Conservation (phyloP, 768 basidiomycete genomes). For the Hygrophorus pudorinus region DNA sequence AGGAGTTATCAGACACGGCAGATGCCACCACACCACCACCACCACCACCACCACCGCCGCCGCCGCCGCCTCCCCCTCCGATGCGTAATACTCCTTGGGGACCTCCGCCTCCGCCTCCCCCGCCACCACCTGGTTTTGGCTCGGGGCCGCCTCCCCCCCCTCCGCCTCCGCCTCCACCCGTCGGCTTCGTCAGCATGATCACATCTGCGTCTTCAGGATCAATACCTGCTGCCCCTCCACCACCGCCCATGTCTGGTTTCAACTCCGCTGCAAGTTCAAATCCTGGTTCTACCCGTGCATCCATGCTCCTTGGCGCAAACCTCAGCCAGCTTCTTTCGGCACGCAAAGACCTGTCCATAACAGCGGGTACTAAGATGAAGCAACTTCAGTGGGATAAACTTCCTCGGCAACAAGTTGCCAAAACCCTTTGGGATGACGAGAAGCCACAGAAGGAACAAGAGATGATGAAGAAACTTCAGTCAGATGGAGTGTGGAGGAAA, state of each 20-base stretch:
- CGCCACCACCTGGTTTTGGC: conserved; percentile 10
- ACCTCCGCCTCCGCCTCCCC: conserved; percentile 11
- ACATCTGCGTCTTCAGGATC: conserved; percentile 10
- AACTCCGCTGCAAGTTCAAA: conserved; percentile 15
- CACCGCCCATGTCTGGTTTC: not conserved
- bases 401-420: conserved; percentile 74
- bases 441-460: conserved; percentile 59
- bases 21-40: conserved; percentile 23
- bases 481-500: conserved; percentile 84
- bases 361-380: conserved; percentile 90
- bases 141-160: conserved; percentile 26
- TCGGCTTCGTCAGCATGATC: not conserved
- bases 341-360: conserved; percentile 80
- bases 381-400: conserved; percentile 98
- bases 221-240: conserved; percentile 11
- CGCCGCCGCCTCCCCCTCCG: conserved; percentile 19
- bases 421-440: conserved; percentile 81
- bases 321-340: conserved; percentile 44
- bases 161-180: conserved; percentile 27
- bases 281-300: conserved; percentile 42
- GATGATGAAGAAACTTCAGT: conserved; percentile 72
- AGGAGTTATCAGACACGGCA: conserved; percentile 25
- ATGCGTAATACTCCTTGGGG: no score
- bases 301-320: conserved; percentile 49
- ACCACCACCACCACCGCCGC: conserved; percentile 15